Evolutionary conservation across 1,284 basidiomycete species (phyloP).

Genomic region (Ganoderma lingzhi): DNA sequence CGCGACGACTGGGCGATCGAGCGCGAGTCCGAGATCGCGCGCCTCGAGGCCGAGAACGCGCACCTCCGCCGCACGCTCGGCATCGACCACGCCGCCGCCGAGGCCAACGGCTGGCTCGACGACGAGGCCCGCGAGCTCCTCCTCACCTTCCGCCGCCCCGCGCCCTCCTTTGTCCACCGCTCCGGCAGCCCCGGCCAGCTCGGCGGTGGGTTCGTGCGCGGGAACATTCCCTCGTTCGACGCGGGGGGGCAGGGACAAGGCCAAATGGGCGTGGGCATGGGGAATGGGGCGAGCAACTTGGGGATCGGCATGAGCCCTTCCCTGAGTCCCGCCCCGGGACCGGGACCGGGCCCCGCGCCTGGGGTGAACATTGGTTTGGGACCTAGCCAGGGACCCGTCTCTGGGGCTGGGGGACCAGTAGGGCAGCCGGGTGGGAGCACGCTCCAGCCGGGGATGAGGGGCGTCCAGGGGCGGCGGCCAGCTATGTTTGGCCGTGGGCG

Average conservation of each 20-base stretch:
- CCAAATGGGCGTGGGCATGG: background rate
- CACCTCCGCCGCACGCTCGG: conserved; percentile 76
- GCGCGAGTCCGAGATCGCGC: conserved; percentile 83
- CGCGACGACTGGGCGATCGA: conserved; percentile 84
- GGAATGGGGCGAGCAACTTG: conserved; percentile 1
- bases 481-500: conserved; percentile 44
- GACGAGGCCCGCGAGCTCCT: conserved; percentile 44
- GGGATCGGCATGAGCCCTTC: conserved; percentile 22
- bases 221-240: conserved; percentile 19
- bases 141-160: conserved; percentile 27
- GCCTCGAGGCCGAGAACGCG: conserved; percentile 85
- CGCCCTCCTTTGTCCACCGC: conserved; percentile 19
- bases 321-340: conserved; percentile 17
- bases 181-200: conserved; percentile 25
- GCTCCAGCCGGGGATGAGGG: conserved; percentile 39
- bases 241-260: conserved; percentile 10
- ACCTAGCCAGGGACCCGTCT: conserved; percentile 12
- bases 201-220: conserved; percentile 19
- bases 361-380: conserved; percentile 16
- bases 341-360: conserved; percentile 10
- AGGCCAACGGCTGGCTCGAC: conserved; percentile 52
- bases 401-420: conserved; percentile 9
- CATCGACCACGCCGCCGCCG: conserved; percentile 67
- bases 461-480: conserved; percentile 39
- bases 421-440: conserved; percentile 19